Evolutionary conservation across 1,139 yeast species (phyloP).

Genomic region (Pichia sp.): DNA sequence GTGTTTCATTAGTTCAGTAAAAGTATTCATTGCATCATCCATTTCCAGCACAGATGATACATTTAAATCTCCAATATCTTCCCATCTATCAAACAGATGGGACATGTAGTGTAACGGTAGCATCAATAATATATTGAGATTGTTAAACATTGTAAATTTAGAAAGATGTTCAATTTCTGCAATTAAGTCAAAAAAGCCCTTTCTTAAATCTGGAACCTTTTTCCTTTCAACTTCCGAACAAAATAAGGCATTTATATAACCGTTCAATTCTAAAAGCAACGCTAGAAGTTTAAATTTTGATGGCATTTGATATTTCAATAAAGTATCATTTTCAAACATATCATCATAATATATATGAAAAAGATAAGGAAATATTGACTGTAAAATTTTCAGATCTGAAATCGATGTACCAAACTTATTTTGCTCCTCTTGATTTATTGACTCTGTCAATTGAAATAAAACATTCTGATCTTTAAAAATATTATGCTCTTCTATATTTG

Average conservation of each 20-base stretch:
- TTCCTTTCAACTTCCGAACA: constrained; percentile 5
- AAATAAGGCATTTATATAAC: constrained; percentile 7
- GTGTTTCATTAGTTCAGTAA: background rate
- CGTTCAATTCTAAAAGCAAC: constrained; percentile 7
- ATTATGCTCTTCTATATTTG: background rate
- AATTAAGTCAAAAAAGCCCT: constrained; percentile 2
- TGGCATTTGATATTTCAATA: background rate
- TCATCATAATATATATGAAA: background rate
- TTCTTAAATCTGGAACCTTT: background rate
- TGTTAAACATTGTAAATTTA: constrained; percentile 2
- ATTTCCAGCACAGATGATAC: constrained; percentile 2
- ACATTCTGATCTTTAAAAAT: constrained; percentile 3
- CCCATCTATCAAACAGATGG: constrained; percentile 11
- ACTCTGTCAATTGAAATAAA: constrained; percentile 2
- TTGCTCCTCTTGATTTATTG: background rate
- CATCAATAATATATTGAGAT: constrained; percentile 2
- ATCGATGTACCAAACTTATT: background rate
- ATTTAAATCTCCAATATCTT: constrained; percentile 9
- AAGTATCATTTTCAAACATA: constrained; percentile 1
- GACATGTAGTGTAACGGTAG: constrained; percentile 9
- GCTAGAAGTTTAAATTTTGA: constrained; percentile 3
- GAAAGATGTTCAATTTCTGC: constrained; percentile 9
- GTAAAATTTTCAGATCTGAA: constrained; percentile 6
- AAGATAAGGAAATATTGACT: constrained; percentile 2
- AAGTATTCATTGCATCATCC: background rate